Conservation (phyloP, 495 filamentous ascomycete genomes). For the Penicillium verhagenii region DNA sequence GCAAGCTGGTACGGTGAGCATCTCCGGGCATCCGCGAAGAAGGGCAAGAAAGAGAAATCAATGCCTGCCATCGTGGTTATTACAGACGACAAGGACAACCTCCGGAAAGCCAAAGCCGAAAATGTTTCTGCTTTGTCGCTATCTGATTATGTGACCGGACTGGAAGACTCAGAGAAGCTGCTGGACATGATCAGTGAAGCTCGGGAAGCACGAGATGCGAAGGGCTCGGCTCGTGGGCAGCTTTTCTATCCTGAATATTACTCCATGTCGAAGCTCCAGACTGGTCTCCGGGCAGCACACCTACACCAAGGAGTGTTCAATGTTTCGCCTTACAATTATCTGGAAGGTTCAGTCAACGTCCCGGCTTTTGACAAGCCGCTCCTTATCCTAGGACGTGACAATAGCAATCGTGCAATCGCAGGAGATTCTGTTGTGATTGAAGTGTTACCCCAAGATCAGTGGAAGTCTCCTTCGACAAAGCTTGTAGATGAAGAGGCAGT, state of each 20-base stretch:
- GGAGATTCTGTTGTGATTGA: slow-evolving; percentile 92
- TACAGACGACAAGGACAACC: slow-evolving; percentile 85
- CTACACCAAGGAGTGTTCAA: slow-evolving; percentile 94
- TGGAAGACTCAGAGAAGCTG: slow-evolving; percentile 79
- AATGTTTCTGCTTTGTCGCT: slow-evolving; percentile 65
- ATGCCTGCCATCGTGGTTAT: slow-evolving; percentile 85
- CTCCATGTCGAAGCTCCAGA: slow-evolving; percentile 91
- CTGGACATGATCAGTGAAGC: slow-evolving; percentile 93
- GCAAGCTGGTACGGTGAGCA: slow-evolving; percentile 89
- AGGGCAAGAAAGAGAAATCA: slow-evolving; percentile 54
- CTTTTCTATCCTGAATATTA: slow-evolving; percentile 83
- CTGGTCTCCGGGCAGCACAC: slow-evolving; percentile 78
- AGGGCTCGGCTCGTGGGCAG: slow-evolving; percentile 58
- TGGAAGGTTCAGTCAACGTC: slow-evolving; percentile 88
- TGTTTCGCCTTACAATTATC: slow-evolving; percentile 95
- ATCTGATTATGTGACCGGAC: slow-evolving; percentile 73
- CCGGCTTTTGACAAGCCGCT: slow-evolving; percentile 86
- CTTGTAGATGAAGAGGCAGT: slow-evolving; percentile 93
- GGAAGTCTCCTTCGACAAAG: slow-evolving; percentile 93
- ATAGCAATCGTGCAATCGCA: slow-evolving; percentile 89
- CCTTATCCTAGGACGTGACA: slow-evolving; percentile 87
- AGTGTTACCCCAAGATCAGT: slow-evolving; percentile 87
- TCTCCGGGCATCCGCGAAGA: slow-evolving; percentile 57
- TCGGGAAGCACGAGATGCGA: slow-evolving; percentile 62
- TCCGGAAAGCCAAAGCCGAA: slow-evolving; percentile 78